Evolutionary conservation across 2,329 filamentous ascomycete genomes (phyloP), one percentile per base, ranked within the genome.

Genomic region (Ceratocystis alfenasii): DNA sequence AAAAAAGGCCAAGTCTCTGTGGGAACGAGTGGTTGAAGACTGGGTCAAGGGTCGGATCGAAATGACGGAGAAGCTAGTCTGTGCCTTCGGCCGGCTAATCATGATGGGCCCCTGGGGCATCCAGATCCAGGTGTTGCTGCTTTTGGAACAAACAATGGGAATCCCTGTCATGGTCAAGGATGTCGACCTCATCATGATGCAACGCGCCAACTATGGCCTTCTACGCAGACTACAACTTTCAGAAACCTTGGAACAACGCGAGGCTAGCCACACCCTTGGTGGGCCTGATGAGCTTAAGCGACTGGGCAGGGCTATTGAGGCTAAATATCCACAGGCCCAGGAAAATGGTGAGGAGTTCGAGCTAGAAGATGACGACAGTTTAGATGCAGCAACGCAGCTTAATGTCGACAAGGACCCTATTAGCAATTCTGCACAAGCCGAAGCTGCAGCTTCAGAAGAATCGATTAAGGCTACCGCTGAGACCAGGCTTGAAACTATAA

Each of bases 101-200:
- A 76, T 91, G 25, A 76, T 87, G 62, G 85, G 88, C 17, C 77
- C 80, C 10, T 78, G 82, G 20, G 75, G 79, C 62, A 86, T 94
- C 70, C 86, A 82, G 74, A 83, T 87, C 68, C 84, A 90, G 70
- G 78, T 96, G 1, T 80, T 96, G 25, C 83, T 83, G 48, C 78
- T 96, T 22, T 75, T 95, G n/a, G 81, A 90, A 70, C 87, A 96
- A 75, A 89, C 90, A 0, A 92, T 93, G 84, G 82, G 84, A 60
- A 81, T 96, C 53, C 83, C 87, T 44, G 82, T 84, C 63, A 72
- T 77, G 69, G 78, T 74, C 70, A 79, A 70, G 71, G 74, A 69
- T 30, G 65, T 68, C 5, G 69, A 66, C 25, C 59, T 62, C 2
- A 62, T 68, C 30, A 62, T 67, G 44, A 59, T 30, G 25, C 55